Evolutionary conservation across 2,329 filamentous ascomycete genomes (phyloP).

Genomic region (Claviceps sp.): DNA sequence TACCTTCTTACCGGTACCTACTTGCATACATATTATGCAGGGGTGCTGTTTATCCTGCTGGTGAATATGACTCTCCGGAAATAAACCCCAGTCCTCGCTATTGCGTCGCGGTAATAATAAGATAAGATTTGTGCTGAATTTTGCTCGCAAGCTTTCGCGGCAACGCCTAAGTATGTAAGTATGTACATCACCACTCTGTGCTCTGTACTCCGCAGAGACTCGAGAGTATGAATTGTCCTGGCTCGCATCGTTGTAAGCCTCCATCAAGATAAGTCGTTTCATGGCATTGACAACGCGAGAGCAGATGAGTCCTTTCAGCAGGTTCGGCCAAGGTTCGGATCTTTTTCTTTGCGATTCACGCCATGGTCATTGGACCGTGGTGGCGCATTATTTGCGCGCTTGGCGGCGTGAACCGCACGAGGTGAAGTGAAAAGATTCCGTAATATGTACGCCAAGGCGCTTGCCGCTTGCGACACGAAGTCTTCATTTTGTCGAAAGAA

Average conservation of each 20-base stretch:
- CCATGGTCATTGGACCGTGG: neutral
- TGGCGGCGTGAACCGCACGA: neutral
- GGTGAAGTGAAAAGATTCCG: neutral
- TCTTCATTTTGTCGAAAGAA: neutral
- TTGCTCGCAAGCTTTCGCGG: too few relatives aligned
- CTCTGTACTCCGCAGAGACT: neutral
- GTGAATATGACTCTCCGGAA: too few relatives aligned
- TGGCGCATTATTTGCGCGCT: neutral
- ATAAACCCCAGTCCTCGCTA: too few relatives aligned
- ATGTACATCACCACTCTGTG: too few relatives aligned
- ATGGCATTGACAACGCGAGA: too few relatives aligned
- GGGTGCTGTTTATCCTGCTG: too few relatives aligned
- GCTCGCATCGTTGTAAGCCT: neutral
- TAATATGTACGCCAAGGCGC: neutral
- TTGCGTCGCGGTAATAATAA: too few relatives aligned
- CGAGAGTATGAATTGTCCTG: neutral
- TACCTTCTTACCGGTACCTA: too few relatives aligned
- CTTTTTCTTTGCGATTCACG: neutral
- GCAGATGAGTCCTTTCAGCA: neutral
- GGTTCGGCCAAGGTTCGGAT: neutral
- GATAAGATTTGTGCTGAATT: too few relatives aligned
- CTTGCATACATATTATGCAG: too few relatives aligned
- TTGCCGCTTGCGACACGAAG: too few relatives aligned
- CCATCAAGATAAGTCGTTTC: neutral
- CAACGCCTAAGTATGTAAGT: too few relatives aligned